Base-by-base conservation (phyloP, 2,329 filamentous ascomycete genomes). In the Pestalotiopsis sp. region DNA sequence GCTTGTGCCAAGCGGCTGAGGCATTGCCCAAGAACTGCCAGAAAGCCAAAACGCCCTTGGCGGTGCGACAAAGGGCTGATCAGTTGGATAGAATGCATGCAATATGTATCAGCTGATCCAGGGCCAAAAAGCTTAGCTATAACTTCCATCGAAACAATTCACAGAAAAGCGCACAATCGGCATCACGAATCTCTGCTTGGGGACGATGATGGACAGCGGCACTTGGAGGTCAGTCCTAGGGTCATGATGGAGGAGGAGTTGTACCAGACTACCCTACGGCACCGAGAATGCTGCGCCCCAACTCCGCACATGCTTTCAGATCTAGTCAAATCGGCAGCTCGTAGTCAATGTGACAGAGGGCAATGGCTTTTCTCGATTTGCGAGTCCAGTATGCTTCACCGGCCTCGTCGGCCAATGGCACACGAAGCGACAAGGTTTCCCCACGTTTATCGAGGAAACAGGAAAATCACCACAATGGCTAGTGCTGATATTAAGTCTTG, bases 31-130 rank as follows among this genome's bases (percentile, higher is more conserved):
- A 64, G 61, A 64, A 20, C 23, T 64, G 36, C 61, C n/a, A 64
- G 17, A 64, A 45, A 23, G 61, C 61, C 38, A 64, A 52, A 64
- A 14, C n/a, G n/a, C 20, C 20, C 61, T 64, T 64, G 61, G 61
- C 61, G 17, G 61, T 64, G 61, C 20, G 27, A 64, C 61, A 25
- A 45, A 49, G 36, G 31, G 38, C 25, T 45, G 38, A 64, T 64
- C 61, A 62, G 6, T 52, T 64, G 36, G 36, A 49, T 13, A 17
- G 40, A 40, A 14, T 52, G 61, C 61, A 64, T 64, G 61, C 4
- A 23, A 31, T 45, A 23, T 20, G 61, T 25, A 64, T 64, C 61
- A 64, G 38, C 61, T 64, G 61, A 64, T 64, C 41, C 20, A 31
- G 59, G n/a, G 27, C 31, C 20, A 13, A 40, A 62, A 62, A 62